These are phyloP conservation scores for Nakataea oryzae DNA, from an alignment of 2,329 filamentous ascomycete species.

Conservation along the genomic window DNA sequence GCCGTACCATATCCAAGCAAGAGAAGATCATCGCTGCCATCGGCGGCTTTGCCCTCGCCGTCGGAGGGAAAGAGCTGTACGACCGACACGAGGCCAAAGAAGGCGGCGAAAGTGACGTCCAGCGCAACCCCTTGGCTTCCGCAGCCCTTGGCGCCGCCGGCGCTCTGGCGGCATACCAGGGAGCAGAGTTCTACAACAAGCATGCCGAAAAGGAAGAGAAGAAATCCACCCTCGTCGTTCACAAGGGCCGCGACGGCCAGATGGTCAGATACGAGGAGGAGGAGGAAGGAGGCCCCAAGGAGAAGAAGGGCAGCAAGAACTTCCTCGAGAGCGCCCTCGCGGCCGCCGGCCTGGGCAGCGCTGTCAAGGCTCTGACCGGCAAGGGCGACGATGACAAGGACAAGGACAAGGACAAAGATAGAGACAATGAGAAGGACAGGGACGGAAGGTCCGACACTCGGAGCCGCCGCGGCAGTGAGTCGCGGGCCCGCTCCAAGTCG, in stretches of 20 bases:
- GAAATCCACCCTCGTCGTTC: slow-evolving; percentile 40
- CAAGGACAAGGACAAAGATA: slow-evolving; percentile 21
- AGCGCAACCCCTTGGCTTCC: slow-evolving; percentile 48
- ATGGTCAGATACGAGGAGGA: slow-evolving; percentile 45
- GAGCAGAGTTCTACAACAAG: slow-evolving; percentile 53
- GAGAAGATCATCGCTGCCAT: slow-evolving; percentile 59
- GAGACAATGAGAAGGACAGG: slow-evolving; percentile 22
- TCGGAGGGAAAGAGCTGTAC: slow-evolving; percentile 55
- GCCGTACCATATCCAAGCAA: slow-evolving; percentile 47
- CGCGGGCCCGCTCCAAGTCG: slow-evolving; percentile 44
- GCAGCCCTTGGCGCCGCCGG: slow-evolving; percentile 54
- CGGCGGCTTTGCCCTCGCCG: slow-evolving; percentile 52
- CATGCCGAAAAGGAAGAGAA: slow-evolving; percentile 42
- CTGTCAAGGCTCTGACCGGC: slow-evolving; percentile 48
- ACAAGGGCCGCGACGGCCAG: slow-evolving; percentile 43
- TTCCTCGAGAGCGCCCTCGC: slow-evolving; percentile 54
- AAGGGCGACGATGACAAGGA: slow-evolving; percentile 25
- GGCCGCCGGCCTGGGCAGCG: slow-evolving; percentile 50
- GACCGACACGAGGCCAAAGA: slow-evolving; percentile 50
- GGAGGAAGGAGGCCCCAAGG: slow-evolving; percentile 36
- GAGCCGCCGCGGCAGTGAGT: slow-evolving; percentile 34
- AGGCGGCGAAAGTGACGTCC: slow-evolving; percentile 27
- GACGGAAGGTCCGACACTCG: slow-evolving; percentile 26
- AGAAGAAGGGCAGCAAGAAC: slow-evolving; percentile 52
- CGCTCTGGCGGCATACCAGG: slow-evolving; percentile 53